Base-by-base conservation (phyloP, 1,284 basidiomycete species). In the Kalmanozyma brasiliensis region DNA sequence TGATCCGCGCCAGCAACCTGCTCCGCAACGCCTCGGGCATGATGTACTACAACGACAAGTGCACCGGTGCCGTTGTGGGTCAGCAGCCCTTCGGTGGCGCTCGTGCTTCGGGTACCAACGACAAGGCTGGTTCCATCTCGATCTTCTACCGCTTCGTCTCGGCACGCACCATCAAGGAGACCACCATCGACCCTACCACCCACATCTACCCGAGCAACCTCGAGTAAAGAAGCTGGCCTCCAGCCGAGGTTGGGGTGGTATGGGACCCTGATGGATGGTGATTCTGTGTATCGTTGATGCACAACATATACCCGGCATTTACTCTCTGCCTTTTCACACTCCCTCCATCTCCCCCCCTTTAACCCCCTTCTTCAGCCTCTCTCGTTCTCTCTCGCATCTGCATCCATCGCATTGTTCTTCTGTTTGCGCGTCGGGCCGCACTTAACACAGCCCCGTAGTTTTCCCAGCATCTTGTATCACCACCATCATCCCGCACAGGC, bases 71-170 rank as follows among this genome's bases (percentile, higher is more conserved):
- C 26, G 79, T 82, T 38, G 81, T 82, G 8, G 81, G 81, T 23
- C 94, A 97, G 83, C 95, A 98, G 84, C 94, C 95, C 7, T 98
- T 98, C 82, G 95, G 95, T 52, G 96, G 95, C 55, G 92, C 89
- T 7, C 88, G 95, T 42, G 92, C 88, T 20, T 93, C 91, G 76
- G 95, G 96, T 26, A 98, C 96, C 68, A 98, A 98, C 85, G 96
- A 98, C 85, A 98, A 98, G 86, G 92, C 93, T 1, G 95, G 95
- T 14, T 93, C 91, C 70, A 89, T 94, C 73, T 88, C 87, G 76
- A 91, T 97, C 81, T 94, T 82, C 64, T 79, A 76, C 71, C 78
- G 79, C 34, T 83, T 83, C 52, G 75, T 84, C 53, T 92, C 90
- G 53, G 89, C 91, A 43, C 87, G 95, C 77, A 93, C 91, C 72